These are phyloP conservation scores for Chlorella sp. DNA, from an alignment of 139 green algal species.

Conservation along the genomic window DNA sequence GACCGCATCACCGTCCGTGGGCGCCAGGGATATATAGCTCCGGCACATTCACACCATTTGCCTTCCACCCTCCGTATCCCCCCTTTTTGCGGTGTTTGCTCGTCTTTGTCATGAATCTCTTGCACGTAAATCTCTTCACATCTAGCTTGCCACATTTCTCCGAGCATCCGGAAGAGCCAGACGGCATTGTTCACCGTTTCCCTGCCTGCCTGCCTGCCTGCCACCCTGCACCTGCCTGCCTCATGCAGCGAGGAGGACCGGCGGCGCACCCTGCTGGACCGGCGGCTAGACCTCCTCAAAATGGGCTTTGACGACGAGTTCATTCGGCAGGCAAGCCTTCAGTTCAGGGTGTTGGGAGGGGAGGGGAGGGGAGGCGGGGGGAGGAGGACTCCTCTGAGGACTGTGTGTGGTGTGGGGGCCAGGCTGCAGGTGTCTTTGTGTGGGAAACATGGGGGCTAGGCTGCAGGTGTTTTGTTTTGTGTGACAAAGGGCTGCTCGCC, in stretches of 20 bases:
- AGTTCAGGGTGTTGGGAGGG: neutral
- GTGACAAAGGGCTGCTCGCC: too few relatives aligned
- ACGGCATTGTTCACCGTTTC: neutral
- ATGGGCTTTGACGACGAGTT: neutral
- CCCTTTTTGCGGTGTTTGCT: neutral
- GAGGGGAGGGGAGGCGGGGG: neutral
- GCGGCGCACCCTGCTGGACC: neutral
- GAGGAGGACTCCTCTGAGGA: neutral
- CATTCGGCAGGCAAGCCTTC: neutral
- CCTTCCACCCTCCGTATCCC: neutral
- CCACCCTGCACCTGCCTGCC: neutral
- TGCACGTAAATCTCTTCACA: too few relatives aligned
- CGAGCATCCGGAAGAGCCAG: too few relatives aligned
- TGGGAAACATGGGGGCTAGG: neutral
- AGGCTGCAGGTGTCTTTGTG: too few relatives aligned
- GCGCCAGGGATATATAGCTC: conserved; percentile 9
- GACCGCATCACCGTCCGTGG: neutral
- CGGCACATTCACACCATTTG: neutral
- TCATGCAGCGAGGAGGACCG: conserved; percentile 21
- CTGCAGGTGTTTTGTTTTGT: too few relatives aligned
- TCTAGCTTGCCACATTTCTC: neutral
- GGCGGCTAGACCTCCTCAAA: conserved; percentile 15
- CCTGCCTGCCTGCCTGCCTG: neutral
- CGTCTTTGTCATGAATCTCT: neutral
- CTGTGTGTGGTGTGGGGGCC: too few relatives aligned